Evolutionary conservation across 2,329 filamentous ascomycete genomes (phyloP), one percentile per base, ranked within the genome.

Genomic region (Colletotrichum eleusines): DNA sequence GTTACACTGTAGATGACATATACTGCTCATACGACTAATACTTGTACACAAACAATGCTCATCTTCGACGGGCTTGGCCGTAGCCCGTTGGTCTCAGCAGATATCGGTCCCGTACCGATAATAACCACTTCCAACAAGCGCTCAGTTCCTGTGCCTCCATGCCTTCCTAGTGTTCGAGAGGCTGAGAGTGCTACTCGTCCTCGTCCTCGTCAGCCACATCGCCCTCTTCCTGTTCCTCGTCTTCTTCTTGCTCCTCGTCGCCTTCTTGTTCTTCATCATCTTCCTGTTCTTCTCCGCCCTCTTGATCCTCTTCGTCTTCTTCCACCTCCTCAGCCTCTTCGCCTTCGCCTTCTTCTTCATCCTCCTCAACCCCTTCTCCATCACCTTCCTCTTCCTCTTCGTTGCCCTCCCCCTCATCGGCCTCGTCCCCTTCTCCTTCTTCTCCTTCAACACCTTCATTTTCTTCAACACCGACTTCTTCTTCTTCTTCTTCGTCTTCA

Each of bases 401-500:
- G 5, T 46, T n/a, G 0, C 42, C 66, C 2, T 64, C 50, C 1
- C 35, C 50, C 1, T 35, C 40, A 2, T 42, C 40, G 0, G 28
- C 51, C 2, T 57, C 42, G 1, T 8, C 63, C 0, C 42, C 64
- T 2, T 40, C 76, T 14, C 74, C 78, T 33, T 79, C 77, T 5
- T 77, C 69, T 1, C 67, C 72, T 0, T 62, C 66, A 1, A 40
- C 73, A 1, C 66, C 66, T 5, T 66, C 74, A 8, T 69, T 72
- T 3, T 50, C 71, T 33, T 72, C 5, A 60, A 75, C 72, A 2
- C 54, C 69, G 0, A 55, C 75, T 5, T 66, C 66, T 2, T 62
- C 71, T 53, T 77, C 66, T 59, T 77, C 31, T 63, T 77, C 59
- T 3, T 42, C 62, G 71, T 74, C 42, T 73, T 77, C 50, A 35